phyloP scores from a whole-genome alignment of 805 yeast genomes.

The Lipomyces spencermartinsiae region DNA sequence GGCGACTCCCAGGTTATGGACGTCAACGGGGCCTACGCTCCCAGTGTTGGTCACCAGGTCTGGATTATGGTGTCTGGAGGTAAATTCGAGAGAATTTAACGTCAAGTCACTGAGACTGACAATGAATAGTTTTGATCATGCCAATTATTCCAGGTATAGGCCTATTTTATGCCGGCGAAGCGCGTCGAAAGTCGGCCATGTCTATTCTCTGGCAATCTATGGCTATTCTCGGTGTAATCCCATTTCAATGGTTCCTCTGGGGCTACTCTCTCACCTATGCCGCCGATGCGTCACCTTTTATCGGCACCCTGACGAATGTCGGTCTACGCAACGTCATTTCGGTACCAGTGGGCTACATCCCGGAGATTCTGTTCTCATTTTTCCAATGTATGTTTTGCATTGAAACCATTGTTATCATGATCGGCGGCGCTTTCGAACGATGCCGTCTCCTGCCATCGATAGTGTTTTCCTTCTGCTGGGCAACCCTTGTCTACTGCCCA shows the following conservation, averaged over 20 bases:
- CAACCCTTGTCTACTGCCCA: constrained; percentile 94
- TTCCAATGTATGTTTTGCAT: constrained; percentile 97
- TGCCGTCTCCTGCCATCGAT: constrained; percentile 96
- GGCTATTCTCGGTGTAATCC: constrained; percentile 80
- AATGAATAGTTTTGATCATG: constrained; percentile 67
- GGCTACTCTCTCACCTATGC: constrained; percentile 90
- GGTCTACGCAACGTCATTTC: constrained; percentile 82
- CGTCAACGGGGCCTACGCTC: constrained; percentile 63
- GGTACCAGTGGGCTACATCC: constrained; percentile 69
- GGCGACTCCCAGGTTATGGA: constrained; percentile 73
- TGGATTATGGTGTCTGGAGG: constrained; percentile 67
- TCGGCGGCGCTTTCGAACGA: constrained; percentile 98
- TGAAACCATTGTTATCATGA: constrained; percentile 88
- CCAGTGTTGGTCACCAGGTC: constrained; percentile 64
- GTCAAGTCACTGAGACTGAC: background rate
- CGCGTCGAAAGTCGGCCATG: constrained; percentile 92
- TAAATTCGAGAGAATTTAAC: background rate
- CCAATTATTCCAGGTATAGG: constrained; percentile 97
- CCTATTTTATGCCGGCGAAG: constrained; percentile 85
- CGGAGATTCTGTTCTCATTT: constrained; percentile 87
- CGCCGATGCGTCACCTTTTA: constrained; percentile 71
- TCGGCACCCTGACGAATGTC: constrained; percentile 83
- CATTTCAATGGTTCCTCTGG: constrained; percentile 98
- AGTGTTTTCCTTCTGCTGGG: constrained; percentile 91
- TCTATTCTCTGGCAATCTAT: constrained; percentile 94